phyloP scores from a whole-genome alignment of 106 monocot species.

The Narthecium ossifragum region DNA sequence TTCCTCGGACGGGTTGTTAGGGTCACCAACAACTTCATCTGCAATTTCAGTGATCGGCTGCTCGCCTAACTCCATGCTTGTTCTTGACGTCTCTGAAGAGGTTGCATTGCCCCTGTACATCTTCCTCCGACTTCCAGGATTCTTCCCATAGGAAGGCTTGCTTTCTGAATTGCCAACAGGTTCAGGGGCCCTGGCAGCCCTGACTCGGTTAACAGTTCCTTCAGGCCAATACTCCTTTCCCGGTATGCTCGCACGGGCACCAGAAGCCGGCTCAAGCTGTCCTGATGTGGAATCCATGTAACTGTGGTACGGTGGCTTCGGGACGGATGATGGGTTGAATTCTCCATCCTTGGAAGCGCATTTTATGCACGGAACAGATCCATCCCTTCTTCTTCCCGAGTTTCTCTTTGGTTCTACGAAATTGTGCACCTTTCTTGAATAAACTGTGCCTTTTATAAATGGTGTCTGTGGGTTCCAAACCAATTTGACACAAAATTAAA shows the following conservation, averaged over 20 bases:
- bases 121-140: constrained; percentile 76
- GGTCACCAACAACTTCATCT: constrained; percentile 38
- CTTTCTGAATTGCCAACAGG: constrained; percentile 65
- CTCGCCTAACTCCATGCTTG: constrained; percentile 8
- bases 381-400: constrained; percentile 1
- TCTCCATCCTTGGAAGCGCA: constrained; percentile 43
- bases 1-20: constrained; percentile 45
- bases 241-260: constrained; percentile 85
- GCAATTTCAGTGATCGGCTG: constrained; percentile 18
- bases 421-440: constrained; percentile 9
- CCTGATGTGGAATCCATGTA: constrained; percentile 91
- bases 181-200: constrained; percentile 80
- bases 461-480: constrained; percentile 14
- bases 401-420: constrained; percentile 8
- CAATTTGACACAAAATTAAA: no score
- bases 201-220: constrained; percentile 61
- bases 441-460: constrained; percentile 11
- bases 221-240: constrained; percentile 91
- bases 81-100: constrained; percentile 22
- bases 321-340: constrained; percentile 69
- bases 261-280: constrained; percentile 86
- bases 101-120: constrained; percentile 41
- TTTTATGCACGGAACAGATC: constrained; percentile 18
- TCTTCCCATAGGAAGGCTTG: constrained; percentile 77
- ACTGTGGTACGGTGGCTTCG: constrained; percentile 64